A percentile compares a stretch with the other conserved stretches of the same genome.
phyloP scores from a whole-genome alignment of 139 green algal species.

The Chlamydomonas incerta region DNA sequence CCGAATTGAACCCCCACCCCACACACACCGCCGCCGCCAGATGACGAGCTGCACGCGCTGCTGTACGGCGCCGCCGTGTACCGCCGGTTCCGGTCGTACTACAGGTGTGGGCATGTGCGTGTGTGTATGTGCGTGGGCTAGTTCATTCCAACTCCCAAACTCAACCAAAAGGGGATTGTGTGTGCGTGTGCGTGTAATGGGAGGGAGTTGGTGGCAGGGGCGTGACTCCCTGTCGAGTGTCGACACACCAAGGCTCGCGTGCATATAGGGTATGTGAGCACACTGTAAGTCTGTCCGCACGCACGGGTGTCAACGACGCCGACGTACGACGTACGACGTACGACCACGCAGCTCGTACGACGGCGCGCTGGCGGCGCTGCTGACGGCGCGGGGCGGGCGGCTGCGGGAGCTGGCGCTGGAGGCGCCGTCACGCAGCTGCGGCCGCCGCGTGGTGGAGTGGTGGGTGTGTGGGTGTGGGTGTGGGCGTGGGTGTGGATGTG shows the following conservation, averaged over 20 bases:
- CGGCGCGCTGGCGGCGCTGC: constrained; percentile 14
- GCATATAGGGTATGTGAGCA: too few species aligned
- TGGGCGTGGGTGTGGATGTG: not conserved
- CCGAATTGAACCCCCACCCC: not conserved
- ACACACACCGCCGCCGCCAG: not conserved
- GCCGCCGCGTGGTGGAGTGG: not conserved
- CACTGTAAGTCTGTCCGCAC: not conserved
- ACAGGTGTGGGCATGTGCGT: not conserved
- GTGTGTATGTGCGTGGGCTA: too few species aligned
- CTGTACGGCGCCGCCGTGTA: constrained; percentile 23
- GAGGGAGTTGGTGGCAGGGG: too few species aligned
- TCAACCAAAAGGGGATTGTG: too few species aligned
- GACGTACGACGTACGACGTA: too few species aligned
- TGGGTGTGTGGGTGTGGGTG: not conserved
- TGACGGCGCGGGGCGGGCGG: not conserved
- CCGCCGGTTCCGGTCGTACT: constrained; percentile 22
- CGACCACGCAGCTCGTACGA: not conserved
- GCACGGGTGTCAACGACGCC: not conserved
- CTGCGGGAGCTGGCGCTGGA: constrained; percentile 32
- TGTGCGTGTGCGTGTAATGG: too few species aligned
- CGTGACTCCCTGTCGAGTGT: too few species aligned
- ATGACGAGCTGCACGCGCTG: constrained; percentile 3
- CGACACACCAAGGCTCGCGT: too few species aligned
- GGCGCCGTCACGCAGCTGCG: constrained; percentile 3
- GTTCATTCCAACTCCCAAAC: too few species aligned